Conservation (phyloP, 768 basidiomycete genomes). For the Wakefieldia striispora region DNA sequence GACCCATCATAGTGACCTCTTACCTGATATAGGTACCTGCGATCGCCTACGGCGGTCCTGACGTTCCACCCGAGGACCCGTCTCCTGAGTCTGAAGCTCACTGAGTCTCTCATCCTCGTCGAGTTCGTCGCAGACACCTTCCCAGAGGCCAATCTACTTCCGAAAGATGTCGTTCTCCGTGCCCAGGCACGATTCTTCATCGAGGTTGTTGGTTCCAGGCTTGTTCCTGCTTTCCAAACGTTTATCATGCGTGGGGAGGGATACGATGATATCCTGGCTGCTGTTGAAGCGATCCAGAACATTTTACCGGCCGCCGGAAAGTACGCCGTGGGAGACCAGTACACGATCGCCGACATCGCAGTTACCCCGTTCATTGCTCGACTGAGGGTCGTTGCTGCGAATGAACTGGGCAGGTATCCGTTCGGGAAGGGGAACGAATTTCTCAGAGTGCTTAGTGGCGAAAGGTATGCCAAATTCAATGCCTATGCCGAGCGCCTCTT, state of each 20-base stretch:
- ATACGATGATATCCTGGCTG: constrained; percentile 39
- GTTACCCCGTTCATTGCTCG: constrained; percentile 62
- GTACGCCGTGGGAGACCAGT: constrained; percentile 34
- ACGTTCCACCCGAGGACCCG: constrained; percentile 51
- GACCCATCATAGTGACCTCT: background rate
- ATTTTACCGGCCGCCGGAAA: constrained; percentile 43
- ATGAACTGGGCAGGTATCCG: constrained; percentile 52
- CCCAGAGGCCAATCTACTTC: constrained; percentile 47
- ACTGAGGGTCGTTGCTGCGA: constrained; percentile 40
- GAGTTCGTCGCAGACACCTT: constrained; percentile 66
- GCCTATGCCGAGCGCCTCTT: constrained; percentile 49
- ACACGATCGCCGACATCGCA: constrained; percentile 61
- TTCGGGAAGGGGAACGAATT: constrained; percentile 47
- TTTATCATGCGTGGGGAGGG: constrained; percentile 40
- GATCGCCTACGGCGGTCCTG: constrained; percentile 60
- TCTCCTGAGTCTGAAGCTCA: constrained; percentile 61
- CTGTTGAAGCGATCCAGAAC: constrained; percentile 48
- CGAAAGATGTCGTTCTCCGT: constrained; percentile 52
- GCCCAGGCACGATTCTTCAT: constrained; percentile 65
- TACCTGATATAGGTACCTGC: constrained; percentile 24
- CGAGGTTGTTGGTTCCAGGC: constrained; percentile 48
- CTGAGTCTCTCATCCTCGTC: constrained; percentile 63
- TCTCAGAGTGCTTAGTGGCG: constrained; percentile 35
- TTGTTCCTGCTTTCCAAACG: constrained; percentile 38
- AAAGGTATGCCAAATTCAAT: constrained; percentile 49